phyloP scores from a whole-genome alignment of 768 basidiomycete genomes.

The Phaffia australis region DNA sequence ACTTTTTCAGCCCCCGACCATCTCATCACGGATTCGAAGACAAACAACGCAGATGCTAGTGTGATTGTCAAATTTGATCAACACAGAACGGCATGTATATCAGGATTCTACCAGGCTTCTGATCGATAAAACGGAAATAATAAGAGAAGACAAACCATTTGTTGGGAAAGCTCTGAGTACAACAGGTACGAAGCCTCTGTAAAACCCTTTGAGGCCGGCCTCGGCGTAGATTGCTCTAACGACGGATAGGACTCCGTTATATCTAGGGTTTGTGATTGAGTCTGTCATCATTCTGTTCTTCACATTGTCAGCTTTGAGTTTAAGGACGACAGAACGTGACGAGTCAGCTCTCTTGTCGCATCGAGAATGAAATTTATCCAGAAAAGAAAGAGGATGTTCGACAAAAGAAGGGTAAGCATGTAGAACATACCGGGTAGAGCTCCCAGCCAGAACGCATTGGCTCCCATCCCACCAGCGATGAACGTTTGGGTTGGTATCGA shows the following conservation, averaged over 20 bases:
- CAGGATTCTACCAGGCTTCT: neutral
- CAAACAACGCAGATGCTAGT: slow-evolving; percentile 58
- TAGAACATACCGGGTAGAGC: slow-evolving; percentile 6
- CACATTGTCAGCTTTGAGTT: slow-evolving; percentile 65
- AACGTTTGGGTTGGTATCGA: slow-evolving; percentile 36
- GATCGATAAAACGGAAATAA: neutral
- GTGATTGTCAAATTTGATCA: too few relatives aligned
- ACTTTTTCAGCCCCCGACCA: slow-evolving; percentile 58
- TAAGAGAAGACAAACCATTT: slow-evolving; percentile 38
- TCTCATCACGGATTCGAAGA: slow-evolving; percentile 65
- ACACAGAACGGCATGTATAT: too few relatives aligned
- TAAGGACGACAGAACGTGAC: slow-evolving; percentile 39
- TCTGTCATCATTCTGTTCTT: slow-evolving; percentile 50
- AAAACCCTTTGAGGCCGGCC: slow-evolving; percentile 51
- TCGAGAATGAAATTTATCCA: too few relatives aligned
- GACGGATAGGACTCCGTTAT: slow-evolving; percentile 46
- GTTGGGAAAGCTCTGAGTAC: slow-evolving; percentile 64
- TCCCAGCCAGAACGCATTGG: slow-evolving; percentile 36
- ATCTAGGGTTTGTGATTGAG: slow-evolving; percentile 32
- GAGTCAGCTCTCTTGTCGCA: neutral
- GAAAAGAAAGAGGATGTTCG: too few relatives aligned
- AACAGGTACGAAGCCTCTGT: slow-evolving; percentile 57
- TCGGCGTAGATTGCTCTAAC: slow-evolving; percentile 48
- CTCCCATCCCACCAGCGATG: slow-evolving; percentile 38
- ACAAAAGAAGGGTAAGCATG: too few relatives aligned